These are phyloP conservation scores for Diplodia corticola DNA, from an alignment of 2,329 filamentous ascomycete species.

Conservation along the genomic window DNA sequence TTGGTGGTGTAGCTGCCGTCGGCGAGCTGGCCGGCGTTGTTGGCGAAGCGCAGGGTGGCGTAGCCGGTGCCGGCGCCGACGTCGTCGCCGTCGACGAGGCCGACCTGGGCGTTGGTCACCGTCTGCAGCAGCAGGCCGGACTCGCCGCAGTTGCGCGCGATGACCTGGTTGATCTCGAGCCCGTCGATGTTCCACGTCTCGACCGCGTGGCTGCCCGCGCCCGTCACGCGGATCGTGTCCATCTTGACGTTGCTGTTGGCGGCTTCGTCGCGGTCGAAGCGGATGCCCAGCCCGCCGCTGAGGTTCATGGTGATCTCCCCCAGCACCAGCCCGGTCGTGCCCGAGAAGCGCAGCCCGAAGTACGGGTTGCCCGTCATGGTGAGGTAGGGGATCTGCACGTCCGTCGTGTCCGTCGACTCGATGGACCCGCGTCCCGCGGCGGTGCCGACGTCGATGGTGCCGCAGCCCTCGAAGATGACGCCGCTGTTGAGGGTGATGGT, in stretches of 20 bases:
- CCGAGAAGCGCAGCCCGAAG: slow-evolving; percentile 59
- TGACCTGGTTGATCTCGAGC: slow-evolving; percentile 53
- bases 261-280: slow-evolving; percentile 58
- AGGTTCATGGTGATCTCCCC: slow-evolving; percentile 59
- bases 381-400: slow-evolving; percentile 58
- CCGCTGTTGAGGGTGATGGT: slow-evolving; percentile 55
- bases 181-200: slow-evolving; percentile 63
- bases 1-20: slow-evolving; percentile 56
- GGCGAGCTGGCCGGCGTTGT: slow-evolving; percentile 54
- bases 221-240: slow-evolving; percentile 53
- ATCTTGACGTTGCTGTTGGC: slow-evolving; percentile 57
- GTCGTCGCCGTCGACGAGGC: slow-evolving; percentile 58
- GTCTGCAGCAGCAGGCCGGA: slow-evolving; percentile 58
- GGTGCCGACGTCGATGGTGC: slow-evolving; percentile 53
- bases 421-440: slow-evolving; percentile 54
- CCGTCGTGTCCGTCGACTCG: slow-evolving; percentile 51
- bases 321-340: slow-evolving; percentile 50
- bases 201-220: slow-evolving; percentile 57
- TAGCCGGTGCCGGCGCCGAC: slow-evolving; percentile 56
- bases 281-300: slow-evolving; percentile 56
- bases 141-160: slow-evolving; percentile 57
- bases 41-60: slow-evolving; percentile 59
- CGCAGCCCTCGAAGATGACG: slow-evolving; percentile 61
- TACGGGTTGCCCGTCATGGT: slow-evolving; percentile 60
- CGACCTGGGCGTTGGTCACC: slow-evolving; percentile 54